Base-by-base conservation (phyloP, 345 rosid species). In the Bruguiera parviflora region DNA sequence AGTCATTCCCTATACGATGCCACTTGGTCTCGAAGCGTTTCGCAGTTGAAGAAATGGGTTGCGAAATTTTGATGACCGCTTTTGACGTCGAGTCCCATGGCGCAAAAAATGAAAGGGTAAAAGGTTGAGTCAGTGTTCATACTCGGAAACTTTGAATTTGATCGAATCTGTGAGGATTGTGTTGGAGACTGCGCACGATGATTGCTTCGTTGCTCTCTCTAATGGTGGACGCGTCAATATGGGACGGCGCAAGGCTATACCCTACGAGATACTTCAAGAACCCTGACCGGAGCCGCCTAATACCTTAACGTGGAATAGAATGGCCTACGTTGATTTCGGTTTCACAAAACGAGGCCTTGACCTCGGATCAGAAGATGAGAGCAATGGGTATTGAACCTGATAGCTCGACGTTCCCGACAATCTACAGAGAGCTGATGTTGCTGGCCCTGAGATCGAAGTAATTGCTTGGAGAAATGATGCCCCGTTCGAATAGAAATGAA, bases 181-280 rank as follows among this genome's bases (percentile, higher is more conserved):
- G 22, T 76, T 91, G 11, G 91, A 89, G 76, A 80, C 86, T 71
- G 82, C 89, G 4, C 88, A 89, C 51, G 96, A 94, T 79, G 92
- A 87, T 69, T 82, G 94, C 46, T 88, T 91, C 75, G 84, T 79
- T 13, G 88, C 97, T 6, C 91, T 91, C 73, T 80, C 90, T 35
- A 88, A 91, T 61, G 97, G 98, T 6, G 97, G 97, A 0, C 89
- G 91, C 49, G 87, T 81, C 67, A 86, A 90, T 65, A 86, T 88
- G 92, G 98, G 98, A 18, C 87, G 96, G 24, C 96, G 91, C 67
- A 91, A 95, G 5, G 96, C 97, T 2, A 79, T 94, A 67, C 35
- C 35, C 35, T 5, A 32, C 35, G 6, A 87, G 92, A 71, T 88
- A 94, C 83, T 66, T 94, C 63, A 87, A 91, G 64, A 81, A 84